These are phyloP conservation scores for Alternaria ethzedia DNA, from an alignment of 2,329 filamentous ascomycete species.

Conservation along the genomic window DNA sequence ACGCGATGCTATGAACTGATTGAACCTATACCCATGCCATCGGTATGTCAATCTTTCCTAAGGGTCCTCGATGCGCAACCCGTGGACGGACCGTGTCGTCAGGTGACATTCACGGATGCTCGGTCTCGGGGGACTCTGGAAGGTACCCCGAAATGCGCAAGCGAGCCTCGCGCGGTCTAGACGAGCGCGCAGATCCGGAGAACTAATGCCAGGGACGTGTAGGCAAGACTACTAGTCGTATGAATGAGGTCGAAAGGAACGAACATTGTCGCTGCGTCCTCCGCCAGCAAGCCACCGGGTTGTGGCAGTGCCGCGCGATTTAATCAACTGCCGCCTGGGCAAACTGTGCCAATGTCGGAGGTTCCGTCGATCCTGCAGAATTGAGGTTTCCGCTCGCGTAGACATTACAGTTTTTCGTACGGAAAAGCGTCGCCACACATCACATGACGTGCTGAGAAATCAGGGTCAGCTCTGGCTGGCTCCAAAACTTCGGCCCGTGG, in stretches of 20 bases:
- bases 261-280: not conserved
- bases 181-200: not conserved
- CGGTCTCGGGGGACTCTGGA: not conserved
- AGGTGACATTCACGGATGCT: not conserved
- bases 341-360: not conserved
- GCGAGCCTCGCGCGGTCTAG: not conserved
- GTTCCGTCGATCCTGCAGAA: not conserved
- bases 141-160: not conserved
- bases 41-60: not conserved
- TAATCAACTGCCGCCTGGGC: not conserved
- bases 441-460: constrained; percentile 8
- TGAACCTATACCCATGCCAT: not conserved
- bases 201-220: not conserved
- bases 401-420: not conserved
- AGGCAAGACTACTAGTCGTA: not conserved
- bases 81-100: not conserved
- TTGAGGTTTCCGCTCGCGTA: not conserved
- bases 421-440: not conserved
- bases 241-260: not conserved
- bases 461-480: not conserved
- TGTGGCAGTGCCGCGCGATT: not conserved
- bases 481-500: constrained; percentile 1
- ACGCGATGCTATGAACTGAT: not conserved
- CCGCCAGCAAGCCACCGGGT: not conserved
- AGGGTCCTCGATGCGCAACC: not conserved